A percentile compares a stretch with the other conserved stretches of the same genome.
phyloP scores from a whole-genome alignment of 2,329 filamentous ascomycete species.

The Trichophyton schoenleinii region DNA sequence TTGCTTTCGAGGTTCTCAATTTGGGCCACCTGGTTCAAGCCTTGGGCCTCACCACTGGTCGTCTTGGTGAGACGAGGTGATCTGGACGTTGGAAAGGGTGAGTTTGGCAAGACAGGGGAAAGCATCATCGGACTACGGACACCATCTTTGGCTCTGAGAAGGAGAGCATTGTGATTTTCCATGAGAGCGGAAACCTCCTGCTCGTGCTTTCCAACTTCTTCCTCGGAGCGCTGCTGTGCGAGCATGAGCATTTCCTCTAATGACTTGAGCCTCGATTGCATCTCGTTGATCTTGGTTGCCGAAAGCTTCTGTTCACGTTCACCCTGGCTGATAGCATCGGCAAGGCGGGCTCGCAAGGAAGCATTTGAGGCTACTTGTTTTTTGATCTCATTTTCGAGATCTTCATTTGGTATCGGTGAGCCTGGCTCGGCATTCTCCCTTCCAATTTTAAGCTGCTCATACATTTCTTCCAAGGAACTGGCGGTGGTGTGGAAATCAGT shows the following conservation, averaged over 20 bases:
- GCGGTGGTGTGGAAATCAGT: slow-evolving; percentile 47
- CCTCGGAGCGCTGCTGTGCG: slow-evolving; percentile 78
- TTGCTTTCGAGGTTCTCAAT: slow-evolving; percentile 63
- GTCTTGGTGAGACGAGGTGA: slow-evolving; percentile 50
- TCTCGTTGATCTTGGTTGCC: slow-evolving; percentile 65
- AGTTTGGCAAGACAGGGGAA: slow-evolving; percentile 48
- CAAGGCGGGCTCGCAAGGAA: slow-evolving; percentile 60
- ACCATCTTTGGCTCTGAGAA: slow-evolving; percentile 56
- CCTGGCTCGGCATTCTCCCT: slow-evolving; percentile 50
- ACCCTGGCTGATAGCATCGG: slow-evolving; percentile 67
- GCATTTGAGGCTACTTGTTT: slow-evolving; percentile 65
- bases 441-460: slow-evolving; percentile 58
- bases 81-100: slow-evolving; percentile 49
- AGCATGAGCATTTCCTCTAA: slow-evolving; percentile 74
- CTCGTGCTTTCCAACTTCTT: slow-evolving; percentile 64
- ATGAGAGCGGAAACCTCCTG: slow-evolving; percentile 66
- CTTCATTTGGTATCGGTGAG: slow-evolving; percentile 4
- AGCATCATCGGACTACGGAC: slow-evolving; percentile 34
- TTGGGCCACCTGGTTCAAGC: slow-evolving; percentile 56
- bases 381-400: neutral
- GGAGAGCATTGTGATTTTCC: slow-evolving; percentile 62
- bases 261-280: slow-evolving; percentile 66
- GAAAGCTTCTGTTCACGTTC: slow-evolving; percentile 73
- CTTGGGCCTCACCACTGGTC: slow-evolving; percentile 47
- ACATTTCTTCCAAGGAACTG: slow-evolving; percentile 59